Conservation (phyloP, 495 filamentous ascomycete genomes). For the Daldinia grandis region DNA sequence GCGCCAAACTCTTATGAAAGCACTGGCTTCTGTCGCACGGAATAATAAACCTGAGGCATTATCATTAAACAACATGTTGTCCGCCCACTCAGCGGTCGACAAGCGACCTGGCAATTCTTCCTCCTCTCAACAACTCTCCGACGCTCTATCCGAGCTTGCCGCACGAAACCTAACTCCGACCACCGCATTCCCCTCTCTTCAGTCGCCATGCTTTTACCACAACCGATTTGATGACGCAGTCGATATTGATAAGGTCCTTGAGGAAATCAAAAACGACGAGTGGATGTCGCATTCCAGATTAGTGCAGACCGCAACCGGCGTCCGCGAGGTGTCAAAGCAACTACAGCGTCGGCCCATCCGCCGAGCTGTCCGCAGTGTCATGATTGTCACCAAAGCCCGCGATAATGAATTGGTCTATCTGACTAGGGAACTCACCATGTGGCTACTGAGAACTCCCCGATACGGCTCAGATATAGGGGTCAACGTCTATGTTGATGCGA, state of each 20-base stretch:
- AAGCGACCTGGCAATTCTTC: constrained; percentile 56
- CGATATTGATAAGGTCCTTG: constrained; percentile 91
- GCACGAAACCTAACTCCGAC: constrained; percentile 61
- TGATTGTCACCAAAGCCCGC: constrained; percentile 96
- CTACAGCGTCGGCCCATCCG: constrained; percentile 88
- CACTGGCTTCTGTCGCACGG: constrained; percentile 77
- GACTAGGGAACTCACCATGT: constrained; percentile 84
- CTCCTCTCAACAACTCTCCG: constrained; percentile 69
- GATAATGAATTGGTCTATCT: constrained; percentile 88
- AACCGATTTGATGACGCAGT: constrained; percentile 95
- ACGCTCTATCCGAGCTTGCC: constrained; percentile 70
- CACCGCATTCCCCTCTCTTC: constrained; percentile 71
- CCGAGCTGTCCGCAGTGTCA: constrained; percentile 85
- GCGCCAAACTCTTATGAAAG: constrained; percentile 87
- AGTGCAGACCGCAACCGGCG: constrained; percentile 92
- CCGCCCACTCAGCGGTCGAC: constrained; percentile 52
- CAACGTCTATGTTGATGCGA: constrained; percentile 94
- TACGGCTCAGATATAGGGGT: constrained; percentile 83
- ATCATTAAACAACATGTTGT: constrained; percentile 63
- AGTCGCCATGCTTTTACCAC: constrained; percentile 97
- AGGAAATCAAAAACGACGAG: constrained; percentile 91
- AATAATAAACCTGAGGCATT: constrained; percentile 65
- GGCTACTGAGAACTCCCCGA: constrained; percentile 83
- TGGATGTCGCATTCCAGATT: constrained; percentile 90
- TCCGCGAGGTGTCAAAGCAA: constrained; percentile 93